Evolutionary conservation across 345 rosid species (phyloP).

Genomic region (Dipteronia sinensis): DNA sequence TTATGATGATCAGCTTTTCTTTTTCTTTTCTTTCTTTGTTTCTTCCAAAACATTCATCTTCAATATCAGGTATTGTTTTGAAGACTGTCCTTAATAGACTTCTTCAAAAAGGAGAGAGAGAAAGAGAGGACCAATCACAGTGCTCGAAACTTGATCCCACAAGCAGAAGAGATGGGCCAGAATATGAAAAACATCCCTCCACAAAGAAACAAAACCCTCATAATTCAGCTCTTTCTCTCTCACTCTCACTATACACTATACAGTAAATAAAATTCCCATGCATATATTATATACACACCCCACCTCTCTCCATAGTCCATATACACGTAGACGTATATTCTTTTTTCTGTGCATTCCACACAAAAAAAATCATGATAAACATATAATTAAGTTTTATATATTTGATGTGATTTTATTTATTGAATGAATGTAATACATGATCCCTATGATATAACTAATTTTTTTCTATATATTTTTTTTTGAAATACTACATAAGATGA

Average conservation of each 20-base stretch:
- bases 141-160: slow-evolving; percentile 47
- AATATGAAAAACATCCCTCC: slow-evolving; percentile 30
- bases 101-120: slow-evolving; percentile 21
- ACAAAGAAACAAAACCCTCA: slow-evolving; percentile 38
- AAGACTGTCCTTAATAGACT: slow-evolving; percentile 36
- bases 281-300: slow-evolving; percentile 14
- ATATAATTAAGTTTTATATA: neutral
- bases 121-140: slow-evolving; percentile 35
- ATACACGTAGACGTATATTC: slow-evolving; percentile 31
- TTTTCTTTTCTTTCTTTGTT: slow-evolving; percentile 14
- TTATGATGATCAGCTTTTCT: slow-evolving; percentile 24
- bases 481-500: no score
- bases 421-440: neutral
- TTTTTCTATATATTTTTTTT: no score
- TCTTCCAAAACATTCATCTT: slow-evolving; percentile 35
- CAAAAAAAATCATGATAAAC: no score
- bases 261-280: slow-evolving; percentile 23
- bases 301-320: slow-evolving; percentile 13
- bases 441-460: no score
- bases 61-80: slow-evolving; percentile 33
- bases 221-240: slow-evolving; percentile 30
- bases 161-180: slow-evolving; percentile 40
- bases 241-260: no score
- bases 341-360: neutral
- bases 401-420: slow-evolving; percentile 3